Percentiles rank a stretch among this genome's conserved stretches.
Conservation (phyloP, 2,329 filamentous ascomycete species). For the Lizonia empirigonia region DNA sequence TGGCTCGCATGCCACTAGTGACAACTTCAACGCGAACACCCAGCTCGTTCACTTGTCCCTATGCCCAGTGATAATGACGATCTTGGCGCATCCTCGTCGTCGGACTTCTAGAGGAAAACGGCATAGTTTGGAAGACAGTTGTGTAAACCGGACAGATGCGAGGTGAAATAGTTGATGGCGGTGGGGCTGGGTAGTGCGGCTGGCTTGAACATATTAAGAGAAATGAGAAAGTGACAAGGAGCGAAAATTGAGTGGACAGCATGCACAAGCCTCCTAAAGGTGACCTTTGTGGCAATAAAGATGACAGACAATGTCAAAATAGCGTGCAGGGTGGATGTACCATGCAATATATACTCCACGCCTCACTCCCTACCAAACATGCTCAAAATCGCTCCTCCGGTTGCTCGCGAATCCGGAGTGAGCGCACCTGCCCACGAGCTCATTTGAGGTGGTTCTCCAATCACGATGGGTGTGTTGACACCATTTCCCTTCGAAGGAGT, state of each 20-base stretch:
- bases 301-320: not conserved
- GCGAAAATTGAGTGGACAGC: no score
- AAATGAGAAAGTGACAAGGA: no score
- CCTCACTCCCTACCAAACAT: not conserved
- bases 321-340: not conserved
- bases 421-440: not conserved
- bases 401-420: not conserved
- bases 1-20: constrained; percentile 17
- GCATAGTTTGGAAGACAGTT: not conserved
- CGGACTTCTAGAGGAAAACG: constrained; percentile 2
- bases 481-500: not conserved
- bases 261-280: no score
- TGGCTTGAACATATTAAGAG: not conserved
- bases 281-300: not conserved
- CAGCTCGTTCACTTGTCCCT: not conserved
- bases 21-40: constrained; percentile 7
- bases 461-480: not conserved
- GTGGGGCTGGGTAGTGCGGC: not conserved
- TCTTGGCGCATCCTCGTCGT: constrained; percentile 4
- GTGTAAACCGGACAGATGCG: not conserved
- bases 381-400: constrained; percentile 9
- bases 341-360: not conserved
- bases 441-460: not conserved
- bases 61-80: constrained; percentile 15
- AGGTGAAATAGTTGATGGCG: not conserved